phyloP scores from a whole-genome alignment of 345 rosid genomes.

The Pistacia integerrima region DNA sequence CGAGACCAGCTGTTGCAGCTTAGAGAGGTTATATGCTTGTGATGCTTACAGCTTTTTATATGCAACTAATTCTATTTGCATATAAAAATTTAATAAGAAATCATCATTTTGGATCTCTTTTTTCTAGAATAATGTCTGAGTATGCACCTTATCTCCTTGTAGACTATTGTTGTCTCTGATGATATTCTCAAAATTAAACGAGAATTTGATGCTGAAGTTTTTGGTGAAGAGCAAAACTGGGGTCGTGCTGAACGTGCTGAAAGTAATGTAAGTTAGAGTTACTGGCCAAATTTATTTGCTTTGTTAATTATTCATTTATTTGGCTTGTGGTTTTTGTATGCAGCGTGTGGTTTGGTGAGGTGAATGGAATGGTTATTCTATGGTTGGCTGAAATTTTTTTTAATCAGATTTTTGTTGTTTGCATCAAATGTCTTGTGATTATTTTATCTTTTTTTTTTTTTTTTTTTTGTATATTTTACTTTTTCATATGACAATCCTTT shows the following conservation, averaged over 20 bases:
- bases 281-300: conserved; percentile 8
- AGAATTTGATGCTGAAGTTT: conserved; percentile 72
- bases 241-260: conserved; percentile 61
- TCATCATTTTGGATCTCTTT: not conserved
- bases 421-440: not conserved
- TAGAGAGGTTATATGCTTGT: conserved; percentile 47
- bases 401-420: not conserved
- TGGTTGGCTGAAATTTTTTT: not conserved
- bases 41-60: not conserved
- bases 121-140: not conserved
- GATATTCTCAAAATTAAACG: conserved; percentile 63
- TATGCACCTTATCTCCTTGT: conserved; percentile 13
- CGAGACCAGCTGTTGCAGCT: conserved; percentile 75
- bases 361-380: not conserved
- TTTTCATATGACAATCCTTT: not conserved
- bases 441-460: not conserved
- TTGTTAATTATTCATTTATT: not conserved
- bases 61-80: not conserved
- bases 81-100: not conserved
- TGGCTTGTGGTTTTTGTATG: not conserved
- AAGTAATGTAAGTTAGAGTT: conserved; percentile 48
- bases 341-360: not conserved
- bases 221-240: conserved; percentile 83
- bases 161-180: conserved; percentile 58
- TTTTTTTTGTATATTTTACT: not conserved